Conservation (phyloP, 2,329 filamentous ascomycete species). For the Paramyrothecium sp. region DNA sequence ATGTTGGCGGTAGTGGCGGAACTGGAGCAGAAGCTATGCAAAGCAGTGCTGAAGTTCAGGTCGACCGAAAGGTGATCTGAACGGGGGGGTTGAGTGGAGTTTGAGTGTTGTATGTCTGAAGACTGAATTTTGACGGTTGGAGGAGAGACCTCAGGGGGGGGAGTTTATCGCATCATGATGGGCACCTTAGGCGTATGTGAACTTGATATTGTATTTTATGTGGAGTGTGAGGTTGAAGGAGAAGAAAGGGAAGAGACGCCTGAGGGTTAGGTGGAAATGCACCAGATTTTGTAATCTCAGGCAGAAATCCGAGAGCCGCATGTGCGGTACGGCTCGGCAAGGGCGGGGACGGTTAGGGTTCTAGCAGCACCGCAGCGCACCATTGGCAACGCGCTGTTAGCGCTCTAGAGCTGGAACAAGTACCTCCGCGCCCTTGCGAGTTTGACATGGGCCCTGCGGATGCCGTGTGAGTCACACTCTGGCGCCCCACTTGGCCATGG, state of each 20-base stretch:
- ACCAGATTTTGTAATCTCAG: constrained; percentile 45
- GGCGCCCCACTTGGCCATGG: no score
- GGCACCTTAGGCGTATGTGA: constrained; percentile 34
- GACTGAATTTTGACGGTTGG: constrained; percentile 54
- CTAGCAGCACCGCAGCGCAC: constrained; percentile 9
- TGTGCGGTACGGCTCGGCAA: constrained; percentile 18
- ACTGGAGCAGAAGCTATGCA: constrained; percentile 56
- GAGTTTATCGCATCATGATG: constrained; percentile 60
- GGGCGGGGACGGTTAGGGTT: constrained; percentile 14
- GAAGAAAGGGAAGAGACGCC: constrained; percentile 26
- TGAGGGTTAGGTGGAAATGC: constrained; percentile 18
- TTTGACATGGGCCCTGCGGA: constrained; percentile 21
- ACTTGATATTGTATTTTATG: constrained; percentile 28
- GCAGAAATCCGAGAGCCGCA: constrained; percentile 30
- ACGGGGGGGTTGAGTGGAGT: constrained; percentile 46
- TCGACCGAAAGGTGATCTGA: constrained; percentile 59
- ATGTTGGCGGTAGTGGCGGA: constrained; percentile 57
- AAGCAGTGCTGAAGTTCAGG: constrained; percentile 67
- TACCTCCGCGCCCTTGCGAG: constrained; percentile 8
- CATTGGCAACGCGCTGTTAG: constrained; percentile 8
- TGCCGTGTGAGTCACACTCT: constrained; percentile 32
- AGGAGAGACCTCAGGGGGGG: constrained; percentile 34
- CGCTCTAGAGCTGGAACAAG: constrained; percentile 5
- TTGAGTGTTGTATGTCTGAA: constrained; percentile 33
- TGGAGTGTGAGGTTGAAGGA: constrained; percentile 31